Conservation (phyloP, 176 grass and related monocot species). For the Ananas comosus region DNA sequence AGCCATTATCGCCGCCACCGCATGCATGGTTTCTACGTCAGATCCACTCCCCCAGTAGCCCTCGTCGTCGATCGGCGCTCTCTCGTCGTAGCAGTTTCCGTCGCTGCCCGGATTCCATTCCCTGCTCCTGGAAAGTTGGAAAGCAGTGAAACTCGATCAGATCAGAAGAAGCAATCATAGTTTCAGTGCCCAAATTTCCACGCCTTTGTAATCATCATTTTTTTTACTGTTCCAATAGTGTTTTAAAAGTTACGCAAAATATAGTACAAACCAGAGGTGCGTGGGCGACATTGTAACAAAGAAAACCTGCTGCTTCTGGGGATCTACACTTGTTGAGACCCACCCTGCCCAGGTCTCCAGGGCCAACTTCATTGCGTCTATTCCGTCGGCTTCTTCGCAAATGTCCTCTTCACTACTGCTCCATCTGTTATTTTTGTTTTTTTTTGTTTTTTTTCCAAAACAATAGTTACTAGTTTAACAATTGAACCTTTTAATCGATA, state of each 20-base stretch:
- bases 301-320: background rate
- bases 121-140: conserved; percentile 6
- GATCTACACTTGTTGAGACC: conserved; percentile 1
- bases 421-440: background rate
- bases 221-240: background rate
- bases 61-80: background rate
- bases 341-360: conserved; percentile 16
- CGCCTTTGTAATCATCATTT: background rate
- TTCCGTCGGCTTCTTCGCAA: conserved; percentile 9
- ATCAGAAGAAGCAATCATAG: background rate
- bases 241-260: background rate
- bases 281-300: conserved; percentile 17
- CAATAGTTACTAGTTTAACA: background rate
- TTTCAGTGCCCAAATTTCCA: too few species aligned
- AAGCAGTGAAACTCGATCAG: background rate
- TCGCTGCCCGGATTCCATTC: conserved; percentile 13
- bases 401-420: background rate
- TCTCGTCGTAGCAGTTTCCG: conserved; percentile 14
- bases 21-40: conserved; percentile 5
- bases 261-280: conserved; percentile 13
- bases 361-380: conserved; percentile 14
- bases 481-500: background rate
- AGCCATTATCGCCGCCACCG: conserved; percentile 6
- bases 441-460: background rate
- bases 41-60: conserved; percentile 16